Evolutionary conservation across 495 filamentous ascomycete genomes (phyloP).

Genomic region (Cairneyella variabilis): DNA sequence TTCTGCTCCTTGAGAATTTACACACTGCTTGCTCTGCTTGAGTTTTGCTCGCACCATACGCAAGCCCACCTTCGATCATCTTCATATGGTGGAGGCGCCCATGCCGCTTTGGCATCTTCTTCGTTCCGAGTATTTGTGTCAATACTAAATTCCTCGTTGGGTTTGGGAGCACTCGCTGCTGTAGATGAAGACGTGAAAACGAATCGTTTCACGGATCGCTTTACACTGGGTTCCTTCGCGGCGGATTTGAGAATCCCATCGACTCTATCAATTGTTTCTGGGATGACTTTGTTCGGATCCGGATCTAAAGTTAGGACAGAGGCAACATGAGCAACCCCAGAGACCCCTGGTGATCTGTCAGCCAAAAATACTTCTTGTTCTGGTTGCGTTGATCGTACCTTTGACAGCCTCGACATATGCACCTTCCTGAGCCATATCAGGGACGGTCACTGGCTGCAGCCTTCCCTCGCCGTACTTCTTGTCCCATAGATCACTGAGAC

Average conservation of each 20-base stretch:
- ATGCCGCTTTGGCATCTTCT: conserved; percentile 37
- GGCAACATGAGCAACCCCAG: conserved; percentile 43
- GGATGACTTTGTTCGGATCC: conserved; percentile 42
- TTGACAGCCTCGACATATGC: conserved; percentile 41
- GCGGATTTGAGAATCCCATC: conserved; percentile 42
- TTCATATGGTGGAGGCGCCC: conserved; percentile 36
- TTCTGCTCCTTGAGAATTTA: conserved; percentile 47
- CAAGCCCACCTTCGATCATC: conserved; percentile 19
- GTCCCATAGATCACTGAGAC: conserved; percentile 39
- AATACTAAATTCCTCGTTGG: conserved; percentile 27
- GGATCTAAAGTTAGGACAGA: conserved; percentile 34
- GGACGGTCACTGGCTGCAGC: conserved; percentile 37
- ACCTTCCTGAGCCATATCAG: conserved; percentile 34
- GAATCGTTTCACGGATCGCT: conserved; percentile 47
- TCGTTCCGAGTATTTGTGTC: conserved; percentile 47
- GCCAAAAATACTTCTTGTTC: neutral
- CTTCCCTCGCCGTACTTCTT: conserved; percentile 35
- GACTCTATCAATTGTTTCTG: conserved; percentile 34
- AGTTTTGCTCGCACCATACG: conserved; percentile 51
- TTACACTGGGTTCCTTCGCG: conserved; percentile 36
- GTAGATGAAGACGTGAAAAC: conserved; percentile 50
- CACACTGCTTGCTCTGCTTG: conserved; percentile 45
- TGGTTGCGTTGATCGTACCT: conserved; percentile 26
- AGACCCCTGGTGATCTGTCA: conserved; percentile 5
- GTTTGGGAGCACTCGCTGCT: conserved; percentile 32